Base-by-base conservation (phyloP, 371 early-diverging fungal genomes). In the Basidiobolus heterosporus region DNA sequence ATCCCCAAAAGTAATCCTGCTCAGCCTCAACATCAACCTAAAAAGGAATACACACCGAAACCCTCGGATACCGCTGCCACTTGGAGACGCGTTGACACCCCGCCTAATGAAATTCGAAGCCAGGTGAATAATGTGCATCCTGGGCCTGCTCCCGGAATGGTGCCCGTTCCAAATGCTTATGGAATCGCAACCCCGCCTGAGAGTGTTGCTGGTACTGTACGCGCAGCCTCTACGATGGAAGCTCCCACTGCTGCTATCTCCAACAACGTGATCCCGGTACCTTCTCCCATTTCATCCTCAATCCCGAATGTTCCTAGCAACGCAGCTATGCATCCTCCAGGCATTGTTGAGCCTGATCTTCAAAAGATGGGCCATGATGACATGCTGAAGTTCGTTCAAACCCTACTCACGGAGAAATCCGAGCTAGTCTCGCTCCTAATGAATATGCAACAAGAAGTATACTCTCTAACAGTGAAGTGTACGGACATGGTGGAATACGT, bases 371-470 rank as follows among this genome's bases (percentile, higher is more conserved):
- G 67, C 41, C 21, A 51, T 38, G 24, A 45, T 54, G 51, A 52
- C 54, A 41, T 74, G 2, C 49, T 64, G 0, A 38, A 61, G 20
- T 41, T 71, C 17, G 61, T 71, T 14, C 58, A 59, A n/a, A 65
- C 60, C 3, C 46, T 74, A 15, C 68, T 66, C 40, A 53, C 54
- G 0, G 72, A 69, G 48, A 74, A 74, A 37, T 54, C 60, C 14
- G 60, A 65, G 19, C 44, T 74, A 15, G 49, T 69, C 18, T 58
- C 59, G 3, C 62, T 64, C 0, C 51, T 74, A 13, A 56, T 66
- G n/a, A 58, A 57, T 20, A 57, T 69, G 56, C 72, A 71, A 47
- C 68, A 70, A 47, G 72, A 74, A 16, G 64, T 74, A 47, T 53
- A 61, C 1, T 60, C 67, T 30, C 46, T 74, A 53, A 65, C 58